Conservation (phyloP, 2,329 filamentous ascomycete genomes). For the Neospermospora avenae region DNA sequence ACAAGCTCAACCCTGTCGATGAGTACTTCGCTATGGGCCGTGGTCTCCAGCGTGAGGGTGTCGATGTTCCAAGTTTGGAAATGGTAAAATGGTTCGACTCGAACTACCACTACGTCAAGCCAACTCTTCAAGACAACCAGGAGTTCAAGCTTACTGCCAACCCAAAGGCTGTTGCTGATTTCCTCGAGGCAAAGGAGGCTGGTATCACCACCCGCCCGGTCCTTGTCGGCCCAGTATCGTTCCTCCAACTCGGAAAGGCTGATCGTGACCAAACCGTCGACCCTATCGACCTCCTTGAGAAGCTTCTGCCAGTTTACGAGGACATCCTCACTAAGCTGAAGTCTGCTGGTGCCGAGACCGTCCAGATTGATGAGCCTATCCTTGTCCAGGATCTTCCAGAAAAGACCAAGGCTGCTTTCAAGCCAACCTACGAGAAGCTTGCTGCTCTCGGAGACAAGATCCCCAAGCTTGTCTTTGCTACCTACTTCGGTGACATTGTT, state of each 20-base stretch:
- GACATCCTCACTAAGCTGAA: conserved; percentile 92
- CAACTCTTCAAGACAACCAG: conserved; percentile 95
- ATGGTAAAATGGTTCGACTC: conserved; percentile 99
- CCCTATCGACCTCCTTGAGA: conserved; percentile 89
- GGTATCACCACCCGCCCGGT: conserved; percentile 92
- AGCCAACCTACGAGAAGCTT: conserved; percentile 93
- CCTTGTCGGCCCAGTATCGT: conserved; percentile 91
- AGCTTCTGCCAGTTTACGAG: conserved; percentile 91
- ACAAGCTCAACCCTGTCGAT: conserved; percentile 84
- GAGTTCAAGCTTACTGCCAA: conserved; percentile 82
- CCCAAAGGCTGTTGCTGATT: conserved; percentile 93
- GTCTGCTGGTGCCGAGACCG: conserved; percentile 89
- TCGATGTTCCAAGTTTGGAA: conserved; percentile 92
- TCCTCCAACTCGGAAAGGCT: conserved; percentile 96
- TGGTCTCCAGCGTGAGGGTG: conserved; percentile 91
- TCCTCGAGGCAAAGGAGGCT: conserved; percentile 96
- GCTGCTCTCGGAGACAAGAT: conserved; percentile 71
- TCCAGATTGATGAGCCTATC: conserved; percentile 97
- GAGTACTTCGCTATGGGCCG: conserved; percentile 99
- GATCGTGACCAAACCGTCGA: conserved; percentile 91
- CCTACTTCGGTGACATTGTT: conserved; percentile 98
- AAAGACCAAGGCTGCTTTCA: conserved; percentile 95
- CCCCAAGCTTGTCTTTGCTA: conserved; percentile 86
- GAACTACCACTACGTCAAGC: conserved; percentile 99
- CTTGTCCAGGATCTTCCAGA: conserved; percentile 90